phyloP scores from a whole-genome alignment of 139 green algal species.

The Yamagishiella unicocca region DNA sequence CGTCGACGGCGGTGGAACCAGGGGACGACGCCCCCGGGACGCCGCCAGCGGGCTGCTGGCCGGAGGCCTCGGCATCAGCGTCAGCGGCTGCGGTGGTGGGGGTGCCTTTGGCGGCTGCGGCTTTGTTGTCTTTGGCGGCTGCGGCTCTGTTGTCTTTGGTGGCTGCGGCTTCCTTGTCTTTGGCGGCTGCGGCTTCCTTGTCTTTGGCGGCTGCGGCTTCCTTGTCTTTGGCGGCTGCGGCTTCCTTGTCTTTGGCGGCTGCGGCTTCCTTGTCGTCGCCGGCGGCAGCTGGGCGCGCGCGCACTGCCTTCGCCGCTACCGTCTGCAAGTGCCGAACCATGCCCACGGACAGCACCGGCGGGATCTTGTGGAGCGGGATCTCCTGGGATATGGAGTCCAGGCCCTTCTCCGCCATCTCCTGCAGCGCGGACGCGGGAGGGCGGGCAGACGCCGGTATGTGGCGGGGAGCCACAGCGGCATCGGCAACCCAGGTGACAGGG shows the following conservation, averaged over 20 bases:
- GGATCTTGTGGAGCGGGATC: slow-evolving; percentile 46
- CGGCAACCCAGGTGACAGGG: background rate
- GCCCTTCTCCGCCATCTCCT: slow-evolving; percentile 45
- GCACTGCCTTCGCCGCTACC: background rate
- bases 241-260: background rate
- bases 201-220: background rate
- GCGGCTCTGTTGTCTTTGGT: background rate
- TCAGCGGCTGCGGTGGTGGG: background rate
- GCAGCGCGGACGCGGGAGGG: background rate
- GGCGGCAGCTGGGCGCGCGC: no score
- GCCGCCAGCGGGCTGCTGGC: background rate
- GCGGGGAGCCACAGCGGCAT: background rate
- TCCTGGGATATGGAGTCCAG: background rate
- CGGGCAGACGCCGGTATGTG: background rate
- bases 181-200: background rate
- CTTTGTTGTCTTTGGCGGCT: background rate
- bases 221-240: background rate
- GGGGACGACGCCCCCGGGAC: background rate
- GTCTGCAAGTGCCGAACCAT: background rate
- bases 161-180: background rate
- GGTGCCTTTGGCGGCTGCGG: background rate
- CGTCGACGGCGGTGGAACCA: background rate
- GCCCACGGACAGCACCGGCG: background rate
- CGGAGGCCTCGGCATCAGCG: background rate
- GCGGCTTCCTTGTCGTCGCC: no score